A percentile compares a stretch with the other conserved stretches of the same genome.
Evolutionary conservation across 768 basidiomycete genomes (phyloP).

Genomic region (Phlegmacium glaucopus): DNA sequence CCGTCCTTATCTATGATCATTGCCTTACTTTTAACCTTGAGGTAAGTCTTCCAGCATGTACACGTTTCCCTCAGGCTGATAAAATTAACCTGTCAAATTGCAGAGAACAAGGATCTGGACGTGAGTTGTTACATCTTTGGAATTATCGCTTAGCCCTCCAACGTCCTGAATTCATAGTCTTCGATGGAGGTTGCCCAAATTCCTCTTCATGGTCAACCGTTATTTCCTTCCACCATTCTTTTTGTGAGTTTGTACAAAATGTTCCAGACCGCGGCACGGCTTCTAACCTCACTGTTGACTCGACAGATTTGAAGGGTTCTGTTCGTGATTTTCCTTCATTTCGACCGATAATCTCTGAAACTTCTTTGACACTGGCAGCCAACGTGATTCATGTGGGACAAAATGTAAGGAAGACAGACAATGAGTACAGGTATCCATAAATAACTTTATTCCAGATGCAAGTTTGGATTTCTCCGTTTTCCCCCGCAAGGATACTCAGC

Average conservation of each 20-base stretch:
- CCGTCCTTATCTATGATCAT: slow-evolving; percentile 23
- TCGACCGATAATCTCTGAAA: too few species aligned
- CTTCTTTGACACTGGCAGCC: too few species aligned
- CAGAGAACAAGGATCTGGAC: slow-evolving; percentile 2
- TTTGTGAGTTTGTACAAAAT: slow-evolving; percentile 16
- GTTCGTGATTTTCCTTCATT: not conserved
- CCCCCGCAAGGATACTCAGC: not conserved
- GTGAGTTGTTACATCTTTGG: not conserved
- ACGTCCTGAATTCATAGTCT: slow-evolving; percentile 12
- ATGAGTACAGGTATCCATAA: too few species aligned
- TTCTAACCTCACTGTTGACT: not conserved
- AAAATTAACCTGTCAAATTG: not conserved
- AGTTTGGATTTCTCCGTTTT: too few species aligned
- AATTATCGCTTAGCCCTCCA: not conserved
- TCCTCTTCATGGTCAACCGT: slow-evolving; percentile 25
- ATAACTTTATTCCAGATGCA: too few species aligned
- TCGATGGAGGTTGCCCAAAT: slow-evolving; percentile 24
- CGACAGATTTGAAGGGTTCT: not conserved
- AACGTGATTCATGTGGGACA: too few species aligned
- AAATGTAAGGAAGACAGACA: too few species aligned
- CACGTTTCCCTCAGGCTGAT: not conserved
- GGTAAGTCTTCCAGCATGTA: slow-evolving; percentile 9
- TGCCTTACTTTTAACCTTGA: slow-evolving; percentile 21
- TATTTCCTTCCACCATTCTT: slow-evolving; percentile 26
- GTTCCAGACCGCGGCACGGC: not conserved